Evolutionary conservation across 352 stramenopile genomes (phyloP).

Genomic region (Pilasporangium apinafurcum): DNA sequence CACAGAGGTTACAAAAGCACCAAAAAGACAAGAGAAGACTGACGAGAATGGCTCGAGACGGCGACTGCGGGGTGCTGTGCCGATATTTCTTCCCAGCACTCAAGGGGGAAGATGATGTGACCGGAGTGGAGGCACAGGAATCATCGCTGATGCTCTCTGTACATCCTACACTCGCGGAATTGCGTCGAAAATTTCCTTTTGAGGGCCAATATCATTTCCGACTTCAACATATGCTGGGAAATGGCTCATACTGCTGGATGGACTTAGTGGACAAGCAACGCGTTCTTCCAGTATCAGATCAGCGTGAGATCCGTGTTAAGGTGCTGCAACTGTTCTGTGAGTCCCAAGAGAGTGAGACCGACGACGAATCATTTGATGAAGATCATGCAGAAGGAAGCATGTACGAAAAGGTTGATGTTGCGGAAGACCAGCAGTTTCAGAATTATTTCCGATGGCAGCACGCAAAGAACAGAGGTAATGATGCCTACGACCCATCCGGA

Average conservation of each 20-base stretch:
- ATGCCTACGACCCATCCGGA: conserved; percentile 6
- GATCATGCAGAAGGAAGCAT: conserved; percentile 2
- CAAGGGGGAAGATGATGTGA: conserved; percentile 38
- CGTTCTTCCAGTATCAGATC: conserved; percentile 26
- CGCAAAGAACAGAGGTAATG: conserved; percentile 2
- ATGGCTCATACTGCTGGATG: conserved; percentile 61
- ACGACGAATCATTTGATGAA: conserved; percentile 6
- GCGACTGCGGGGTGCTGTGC: conserved; percentile 45
- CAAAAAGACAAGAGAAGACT: not conserved
- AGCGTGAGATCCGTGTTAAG: conserved; percentile 57
- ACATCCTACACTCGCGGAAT: conserved; percentile 47
- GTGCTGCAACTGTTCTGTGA: conserved; percentile 57
- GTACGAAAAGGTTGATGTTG: conserved; percentile 39
- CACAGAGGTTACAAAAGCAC: no score
- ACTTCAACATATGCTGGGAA: conserved; percentile 30
- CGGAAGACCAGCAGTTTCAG: conserved; percentile 59
- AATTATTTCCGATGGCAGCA: conserved; percentile 55
- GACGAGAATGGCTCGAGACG: conserved; percentile 1
- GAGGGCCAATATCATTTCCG: conserved; percentile 74
- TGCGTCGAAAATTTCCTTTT: conserved; percentile 74
- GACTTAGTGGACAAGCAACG: conserved; percentile 52
- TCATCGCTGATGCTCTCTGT: conserved; percentile 65
- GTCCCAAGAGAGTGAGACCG: no score
- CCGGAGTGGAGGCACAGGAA: conserved; percentile 33
- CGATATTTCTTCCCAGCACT: conserved; percentile 83